Evolutionary conservation across 345 rosid genomes (phyloP).

Genomic region (Camelina sativa): DNA sequence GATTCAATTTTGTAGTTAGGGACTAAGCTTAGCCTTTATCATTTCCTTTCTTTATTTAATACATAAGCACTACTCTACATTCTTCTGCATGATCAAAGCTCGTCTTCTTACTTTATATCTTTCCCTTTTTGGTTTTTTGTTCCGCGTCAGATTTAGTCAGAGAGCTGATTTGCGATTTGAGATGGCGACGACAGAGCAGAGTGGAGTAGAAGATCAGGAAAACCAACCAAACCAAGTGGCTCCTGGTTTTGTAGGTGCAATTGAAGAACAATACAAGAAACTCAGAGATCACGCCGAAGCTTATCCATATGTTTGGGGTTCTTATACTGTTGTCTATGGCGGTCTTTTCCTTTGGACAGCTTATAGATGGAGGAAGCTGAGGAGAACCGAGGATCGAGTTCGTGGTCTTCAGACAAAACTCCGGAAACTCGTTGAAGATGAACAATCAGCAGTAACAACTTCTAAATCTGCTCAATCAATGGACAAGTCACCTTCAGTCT

Average conservation of each 20-base stretch:
- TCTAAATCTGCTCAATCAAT: conserved; percentile 44
- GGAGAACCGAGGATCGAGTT: conserved; percentile 88
- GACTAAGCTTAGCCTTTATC: background rate
- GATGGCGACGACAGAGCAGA: conserved; percentile 49
- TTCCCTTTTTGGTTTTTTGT: background rate
- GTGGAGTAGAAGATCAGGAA: conserved; percentile 47
- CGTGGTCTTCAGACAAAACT: conserved; percentile 75
- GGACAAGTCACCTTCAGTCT: conserved; percentile 45
- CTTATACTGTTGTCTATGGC: conserved; percentile 83
- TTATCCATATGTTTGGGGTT: conserved; percentile 92
- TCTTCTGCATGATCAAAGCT: conserved; percentile 9
- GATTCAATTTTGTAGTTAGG: conserved; percentile 6
- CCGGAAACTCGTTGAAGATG: conserved; percentile 57
- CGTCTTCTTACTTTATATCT: background rate
- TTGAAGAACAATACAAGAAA: conserved; percentile 59
- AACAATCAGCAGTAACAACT: conserved; percentile 53
- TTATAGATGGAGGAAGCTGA: conserved; percentile 85
- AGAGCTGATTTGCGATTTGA: conserved; percentile 18
- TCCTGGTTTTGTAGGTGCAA: conserved; percentile 47
- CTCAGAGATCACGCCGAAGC: conserved; percentile 79
- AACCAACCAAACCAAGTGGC: conserved; percentile 38
- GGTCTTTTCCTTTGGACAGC: conserved; percentile 72
- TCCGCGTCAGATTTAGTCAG: conserved; percentile 4
- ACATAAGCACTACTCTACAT: background rate
- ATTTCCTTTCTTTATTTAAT: background rate